These are phyloP conservation scores for Trichoderma sp. DNA, from an alignment of 2,329 filamentous ascomycete species.

Conservation along the genomic window DNA sequence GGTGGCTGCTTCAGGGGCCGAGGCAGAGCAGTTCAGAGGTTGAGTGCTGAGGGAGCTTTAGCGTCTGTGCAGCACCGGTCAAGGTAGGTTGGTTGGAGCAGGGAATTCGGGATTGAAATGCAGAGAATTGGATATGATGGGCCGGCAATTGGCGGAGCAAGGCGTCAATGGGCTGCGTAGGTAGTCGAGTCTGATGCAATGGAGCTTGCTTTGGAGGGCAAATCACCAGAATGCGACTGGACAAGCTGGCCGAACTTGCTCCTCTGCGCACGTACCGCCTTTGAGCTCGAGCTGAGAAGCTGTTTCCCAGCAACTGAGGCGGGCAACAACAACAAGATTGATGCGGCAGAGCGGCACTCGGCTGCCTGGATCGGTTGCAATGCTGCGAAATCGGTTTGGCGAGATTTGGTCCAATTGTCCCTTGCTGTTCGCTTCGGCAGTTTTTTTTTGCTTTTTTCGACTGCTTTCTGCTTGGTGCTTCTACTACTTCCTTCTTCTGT, in stretches of 20 bases:
- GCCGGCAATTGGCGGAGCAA: not conserved
- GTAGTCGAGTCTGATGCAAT: not conserved
- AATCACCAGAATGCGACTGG: not conserved
- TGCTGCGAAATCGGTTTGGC: not conserved
- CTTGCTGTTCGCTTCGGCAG: not conserved
- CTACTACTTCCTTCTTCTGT: not conserved
- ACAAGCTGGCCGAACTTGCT: not conserved
- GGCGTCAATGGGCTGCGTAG: not conserved
- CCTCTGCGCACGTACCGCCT: constrained; percentile 2
- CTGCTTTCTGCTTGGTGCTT: not conserved
- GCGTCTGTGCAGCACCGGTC: not conserved
- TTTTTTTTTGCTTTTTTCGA: not conserved
- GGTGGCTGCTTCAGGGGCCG: not conserved
- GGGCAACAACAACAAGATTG: not conserved
- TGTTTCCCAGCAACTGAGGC: constrained; percentile 6
- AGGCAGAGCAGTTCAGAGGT: not conserved
- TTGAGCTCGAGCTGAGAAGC: not conserved
- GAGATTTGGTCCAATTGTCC: not conserved
- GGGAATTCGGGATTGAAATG: not conserved
- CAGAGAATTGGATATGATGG: not conserved
- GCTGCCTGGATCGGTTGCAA: constrained; percentile 2
- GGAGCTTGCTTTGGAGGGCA: not conserved
- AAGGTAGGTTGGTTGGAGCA: not conserved
- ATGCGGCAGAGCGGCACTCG: not conserved
- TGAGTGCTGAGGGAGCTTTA: not conserved